These are phyloP conservation scores for Citrullus amarus DNA, from an alignment of 306 rosid species.

Conservation along the genomic window DNA sequence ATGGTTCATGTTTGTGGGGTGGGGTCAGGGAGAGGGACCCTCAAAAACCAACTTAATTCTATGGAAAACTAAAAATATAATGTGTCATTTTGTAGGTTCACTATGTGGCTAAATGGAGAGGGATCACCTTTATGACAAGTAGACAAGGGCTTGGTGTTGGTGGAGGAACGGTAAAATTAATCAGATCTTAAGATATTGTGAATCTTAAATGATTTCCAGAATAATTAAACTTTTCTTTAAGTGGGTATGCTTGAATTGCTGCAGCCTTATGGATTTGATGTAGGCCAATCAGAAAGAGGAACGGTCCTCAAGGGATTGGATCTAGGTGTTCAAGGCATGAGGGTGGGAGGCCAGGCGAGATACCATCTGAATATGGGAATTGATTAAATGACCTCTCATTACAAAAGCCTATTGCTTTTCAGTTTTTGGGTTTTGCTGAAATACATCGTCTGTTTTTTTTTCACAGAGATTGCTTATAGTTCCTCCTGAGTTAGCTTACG, in stretches of 20 bases:
- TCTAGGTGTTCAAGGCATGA: slow-evolving; percentile 86
- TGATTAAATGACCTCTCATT: background rate
- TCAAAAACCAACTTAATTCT: background rate
- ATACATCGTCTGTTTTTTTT: background rate
- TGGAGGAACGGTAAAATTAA: slow-evolving; percentile 80
- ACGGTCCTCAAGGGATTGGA: slow-evolving; percentile 82
- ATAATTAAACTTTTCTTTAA: background rate
- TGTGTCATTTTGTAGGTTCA: slow-evolving; percentile 58
- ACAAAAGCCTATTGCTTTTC: background rate
- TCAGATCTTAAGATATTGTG: background rate
- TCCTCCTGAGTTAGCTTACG: slow-evolving; percentile 90
- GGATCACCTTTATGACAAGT: slow-evolving; percentile 88
- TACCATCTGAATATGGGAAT: background rate
- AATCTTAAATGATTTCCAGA: background rate
- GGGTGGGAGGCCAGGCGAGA: slow-evolving; percentile 92
- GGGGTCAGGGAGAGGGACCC: background rate
- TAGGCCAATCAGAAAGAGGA: slow-evolving; percentile 86
- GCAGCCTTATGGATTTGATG: slow-evolving; percentile 98
- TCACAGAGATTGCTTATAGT: slow-evolving; percentile 66
- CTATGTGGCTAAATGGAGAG: slow-evolving; percentile 91
- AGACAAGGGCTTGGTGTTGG: slow-evolving; percentile 98
- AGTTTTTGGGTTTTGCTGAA: background rate
- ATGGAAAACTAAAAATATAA: background rate
- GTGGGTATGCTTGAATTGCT: slow-evolving; percentile 25
- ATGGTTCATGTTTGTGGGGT: background rate